Percentiles rank a stretch among this genome's conserved stretches.
phyloP scores from a whole-genome alignment of 805 yeast genomes.

The Cyberlindnera galapagoensis region DNA sequence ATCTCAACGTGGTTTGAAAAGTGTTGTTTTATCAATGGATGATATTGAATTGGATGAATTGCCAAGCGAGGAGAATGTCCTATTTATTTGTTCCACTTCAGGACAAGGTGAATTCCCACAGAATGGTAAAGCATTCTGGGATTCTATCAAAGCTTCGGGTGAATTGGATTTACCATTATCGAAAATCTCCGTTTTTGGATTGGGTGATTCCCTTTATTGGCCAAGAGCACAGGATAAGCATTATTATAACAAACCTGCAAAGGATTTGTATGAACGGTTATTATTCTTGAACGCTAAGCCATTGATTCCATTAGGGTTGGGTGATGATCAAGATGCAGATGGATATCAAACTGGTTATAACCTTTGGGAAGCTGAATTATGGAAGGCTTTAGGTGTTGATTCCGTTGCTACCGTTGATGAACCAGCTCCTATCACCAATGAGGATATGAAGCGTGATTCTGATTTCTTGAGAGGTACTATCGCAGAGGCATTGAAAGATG shows the following conservation, averaged over 20 bases:
- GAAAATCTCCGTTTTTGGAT: slow-evolving; percentile 71
- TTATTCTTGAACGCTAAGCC: slow-evolving; percentile 67
- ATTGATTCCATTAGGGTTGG: slow-evolving; percentile 72
- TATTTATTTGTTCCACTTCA: slow-evolving; percentile 76
- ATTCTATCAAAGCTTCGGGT: slow-evolving; percentile 54
- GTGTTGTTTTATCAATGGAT: slow-evolving; percentile 50
- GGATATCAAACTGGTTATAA: slow-evolving; percentile 90
- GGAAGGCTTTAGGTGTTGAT: slow-evolving; percentile 89
- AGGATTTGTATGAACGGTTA: slow-evolving; percentile 63
- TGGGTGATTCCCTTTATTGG: slow-evolving; percentile 96
- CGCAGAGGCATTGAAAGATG: slow-evolving; percentile 75
- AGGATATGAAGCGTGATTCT: slow-evolving; percentile 87
- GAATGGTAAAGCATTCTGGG: slow-evolving; percentile 71
- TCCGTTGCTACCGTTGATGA: slow-evolving; percentile 76
- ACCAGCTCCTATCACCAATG: slow-evolving; percentile 90
- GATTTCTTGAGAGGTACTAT: slow-evolving; percentile 90
- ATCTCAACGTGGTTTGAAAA: slow-evolving; percentile 44
- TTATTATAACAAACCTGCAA: slow-evolving; percentile 87
- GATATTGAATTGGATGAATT: slow-evolving; percentile 52
- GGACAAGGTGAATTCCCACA: slow-evolving; percentile 95
- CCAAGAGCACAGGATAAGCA: slow-evolving; percentile 94
- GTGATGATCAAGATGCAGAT: slow-evolving; percentile 97
- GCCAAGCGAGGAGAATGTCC: slow-evolving; percentile 41
- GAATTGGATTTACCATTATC: slow-evolving; percentile 67
- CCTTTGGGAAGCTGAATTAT: slow-evolving; percentile 75